These are phyloP conservation scores for Apophysomyces variabilis DNA, from an alignment of 371 early-diverging fungal genomes.

Conservation along the genomic window DNA sequence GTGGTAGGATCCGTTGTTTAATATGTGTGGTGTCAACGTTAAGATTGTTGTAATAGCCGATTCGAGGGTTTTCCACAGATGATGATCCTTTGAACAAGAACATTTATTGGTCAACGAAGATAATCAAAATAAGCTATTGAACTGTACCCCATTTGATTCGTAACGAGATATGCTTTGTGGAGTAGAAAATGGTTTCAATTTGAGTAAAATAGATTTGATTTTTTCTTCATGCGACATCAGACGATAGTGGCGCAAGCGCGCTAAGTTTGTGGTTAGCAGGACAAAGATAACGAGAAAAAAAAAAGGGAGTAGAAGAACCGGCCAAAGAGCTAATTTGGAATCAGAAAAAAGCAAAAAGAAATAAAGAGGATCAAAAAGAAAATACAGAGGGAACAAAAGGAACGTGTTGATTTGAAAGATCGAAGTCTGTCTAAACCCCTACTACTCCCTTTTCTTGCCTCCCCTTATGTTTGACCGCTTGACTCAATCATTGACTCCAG, in stretches of 20 bases:
- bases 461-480: conserved; percentile 10
- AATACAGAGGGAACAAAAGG: background rate
- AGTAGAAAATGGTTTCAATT: conserved; percentile 4
- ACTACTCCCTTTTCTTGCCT: conserved; percentile 1
- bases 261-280: background rate
- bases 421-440: conserved; percentile 7
- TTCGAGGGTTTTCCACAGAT: conserved; percentile 10
- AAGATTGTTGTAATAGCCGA: conserved; percentile 15
- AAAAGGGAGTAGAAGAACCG: background rate
- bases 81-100: background rate
- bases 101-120: background rate
- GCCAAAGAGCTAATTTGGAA: too few species aligned
- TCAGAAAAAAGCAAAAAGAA: too few species aligned
- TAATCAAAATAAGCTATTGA: background rate
- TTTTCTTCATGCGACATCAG: conserved; percentile 12
- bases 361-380: background rate
- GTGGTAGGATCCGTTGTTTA: conserved; percentile 8
- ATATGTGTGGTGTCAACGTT: conserved; percentile 14
- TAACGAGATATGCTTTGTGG: conserved; percentile 7
- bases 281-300: background rate
- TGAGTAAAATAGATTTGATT: conserved; percentile 4
- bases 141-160: conserved; percentile 7
- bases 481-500: conserved; percentile 5
- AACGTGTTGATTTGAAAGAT: conserved; percentile 5
- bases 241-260: conserved; percentile 1